Base-by-base conservation (phyloP, 495 filamentous ascomycete genomes). In the Trichoderma asperelloides region DNA sequence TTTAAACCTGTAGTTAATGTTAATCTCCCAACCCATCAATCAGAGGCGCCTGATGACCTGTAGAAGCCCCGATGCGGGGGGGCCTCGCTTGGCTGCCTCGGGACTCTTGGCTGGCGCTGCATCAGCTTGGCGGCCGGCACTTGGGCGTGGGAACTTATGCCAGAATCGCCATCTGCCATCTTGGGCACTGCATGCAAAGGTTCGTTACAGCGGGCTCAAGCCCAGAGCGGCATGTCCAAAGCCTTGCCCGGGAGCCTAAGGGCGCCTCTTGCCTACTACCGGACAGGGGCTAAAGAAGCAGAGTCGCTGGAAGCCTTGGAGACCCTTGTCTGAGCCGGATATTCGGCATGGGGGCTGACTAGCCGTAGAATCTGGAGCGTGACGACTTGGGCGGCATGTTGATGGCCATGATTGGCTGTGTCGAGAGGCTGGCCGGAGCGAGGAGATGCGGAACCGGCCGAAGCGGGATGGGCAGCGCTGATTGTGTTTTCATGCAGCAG, bases 141-240 rank as follows among this genome's bases (percentile, higher is more conserved):
- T 60, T 25, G 28, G 27, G 55, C 23, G 55, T 27, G 55, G 55
- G 55, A 60, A 60, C 55, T 60, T 60, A 9, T 27, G 55, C 23
- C 55, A 60, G 55, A 60, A 60, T 60, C 55, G 55, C 55, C 55
- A 60, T 60, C 55, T 30, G 49, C 55, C 8, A 28, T 30, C 55
- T 9, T 57, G 16, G 25, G 11, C 12, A 18, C 55, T 60, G 55
- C 55, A 25, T 13, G 25, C 55, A 60, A 25, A 60, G 28, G 55
- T 60, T 60, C 55, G 27, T 30, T 30, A 60, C 55, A 60, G 55
- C 55, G 11, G 28, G 55, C 55, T 60, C 55, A 60, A 33, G 55
- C 55, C 55, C 55, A 60, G 55, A 60, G 25, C 55, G 25, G 55
- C 55, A 60, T 60, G 55, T 60, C 23, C 55, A 12, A 60, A 60